Base-by-base conservation (phyloP, 495 filamentous ascomycete species). In the Parathielavia hyrcaniae region DNA sequence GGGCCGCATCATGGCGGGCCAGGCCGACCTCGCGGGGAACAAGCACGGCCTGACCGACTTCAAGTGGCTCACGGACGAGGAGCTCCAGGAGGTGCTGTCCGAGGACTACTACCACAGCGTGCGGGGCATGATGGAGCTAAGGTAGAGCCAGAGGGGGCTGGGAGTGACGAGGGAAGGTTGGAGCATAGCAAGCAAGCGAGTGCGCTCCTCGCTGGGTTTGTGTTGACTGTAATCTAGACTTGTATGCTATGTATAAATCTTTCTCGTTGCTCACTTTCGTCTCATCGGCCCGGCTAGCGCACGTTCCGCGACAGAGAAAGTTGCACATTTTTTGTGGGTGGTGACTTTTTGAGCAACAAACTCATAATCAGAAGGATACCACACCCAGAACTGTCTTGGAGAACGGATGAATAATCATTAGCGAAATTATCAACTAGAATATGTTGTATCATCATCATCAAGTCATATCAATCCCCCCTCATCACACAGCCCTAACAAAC, bases 1-100 rank as follows among this genome's bases (percentile, higher is more conserved):
- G 77, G 86, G 82, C 11, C 79, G 95, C 43, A 97, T 99, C 67
- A 87, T 97, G 88, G 89, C 90, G 43, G 93, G 93, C n/a, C 92
- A 97, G 75, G 90, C 85, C 5, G 83, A 96, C 71, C 72, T 97
- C 53, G 75, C 74, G 47, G 76, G 72, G 50, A 97, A 96, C 73
- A 75, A 73, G 61, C 78, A 87, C 48, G 86, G 85, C 19, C 68
- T 93, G 23, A 73, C 78, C 43, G 91, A 97, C 67, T 99, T 90
- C 74, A 83, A 88, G 73, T 99, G 93, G 93, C 73, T 97, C 60
- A 83, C 87, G 16, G 90, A 86, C 73, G 89, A 96, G 55, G 93
- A 99, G 81, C 77, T 97, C 44, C 59, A 83, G 65, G 74, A 84
- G 62, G 74, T 74, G 46, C 78, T 95, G 44, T 66, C 73, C 12